Percentiles rank a stretch among this genome's conserved stretches.
These are phyloP conservation scores for Vitis rupestris DNA, from an alignment of 164 flowering plant species.

Conservation along the genomic window DNA sequence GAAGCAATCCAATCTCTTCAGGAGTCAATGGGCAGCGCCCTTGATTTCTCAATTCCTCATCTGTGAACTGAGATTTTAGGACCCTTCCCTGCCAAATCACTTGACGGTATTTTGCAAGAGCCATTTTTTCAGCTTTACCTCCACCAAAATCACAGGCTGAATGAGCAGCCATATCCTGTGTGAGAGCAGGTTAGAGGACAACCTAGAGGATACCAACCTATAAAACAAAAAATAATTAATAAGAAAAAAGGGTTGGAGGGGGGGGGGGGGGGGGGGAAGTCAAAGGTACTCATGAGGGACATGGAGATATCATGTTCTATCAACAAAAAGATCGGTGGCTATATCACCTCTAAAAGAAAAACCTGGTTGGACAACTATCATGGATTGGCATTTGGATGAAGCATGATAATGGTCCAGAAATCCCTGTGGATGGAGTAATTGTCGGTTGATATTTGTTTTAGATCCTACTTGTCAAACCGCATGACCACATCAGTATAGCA, in stretches of 20 bases:
- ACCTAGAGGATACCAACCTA: not conserved
- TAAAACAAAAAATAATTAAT: not conserved
- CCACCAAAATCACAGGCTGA: constrained; percentile 99
- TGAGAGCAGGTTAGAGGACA: not conserved
- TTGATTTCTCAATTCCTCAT: constrained; percentile 76
- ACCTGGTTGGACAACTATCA: not conserved
- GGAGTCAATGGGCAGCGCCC: constrained; percentile 99
- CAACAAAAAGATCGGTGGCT: not conserved
- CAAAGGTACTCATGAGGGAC: too few relatives aligned
- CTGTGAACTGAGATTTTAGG: constrained; percentile 79
- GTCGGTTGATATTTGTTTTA: not conserved
- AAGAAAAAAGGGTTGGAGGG: too few relatives aligned
- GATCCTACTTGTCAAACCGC: not conserved
- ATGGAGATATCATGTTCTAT: not conserved
- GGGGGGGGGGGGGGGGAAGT: too few relatives aligned
- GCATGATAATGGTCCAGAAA: not conserved
- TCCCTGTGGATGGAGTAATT: not conserved
- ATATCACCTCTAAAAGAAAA: not conserved
- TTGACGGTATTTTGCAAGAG: constrained; percentile 90
- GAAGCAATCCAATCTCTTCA: constrained; percentile 91
- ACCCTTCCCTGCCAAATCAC: constrained; percentile 96
- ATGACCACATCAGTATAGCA: not conserved
- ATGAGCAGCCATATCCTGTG: constrained; percentile 99
- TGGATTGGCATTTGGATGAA: not conserved
- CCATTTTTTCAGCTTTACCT: constrained; percentile 86